Evolutionary conservation across 2,329 filamentous ascomycete species (phyloP).

Genomic region (Hypoxylon sp.): DNA sequence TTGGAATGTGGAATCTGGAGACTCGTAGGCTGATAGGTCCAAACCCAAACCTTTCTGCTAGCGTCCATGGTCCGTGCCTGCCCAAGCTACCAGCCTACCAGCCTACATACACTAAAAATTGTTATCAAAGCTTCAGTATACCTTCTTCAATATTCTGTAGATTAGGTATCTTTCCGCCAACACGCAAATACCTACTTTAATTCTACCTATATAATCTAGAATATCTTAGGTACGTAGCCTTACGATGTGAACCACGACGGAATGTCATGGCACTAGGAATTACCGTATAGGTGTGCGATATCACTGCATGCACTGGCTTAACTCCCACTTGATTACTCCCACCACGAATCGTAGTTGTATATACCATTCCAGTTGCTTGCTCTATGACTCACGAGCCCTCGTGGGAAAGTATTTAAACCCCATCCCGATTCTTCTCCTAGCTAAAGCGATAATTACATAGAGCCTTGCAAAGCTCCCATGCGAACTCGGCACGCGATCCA

Average conservation of each 20-base stretch:
- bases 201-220: too few relatives aligned
- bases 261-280: too few relatives aligned
- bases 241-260: too few relatives aligned
- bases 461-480: slow-evolving; percentile 21
- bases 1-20: slow-evolving; percentile 32
- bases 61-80: slow-evolving; percentile 24
- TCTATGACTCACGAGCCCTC: neutral
- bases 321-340: neutral
- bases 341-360: neutral
- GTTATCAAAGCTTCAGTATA: neutral
- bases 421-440: neutral
- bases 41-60: slow-evolving; percentile 25
- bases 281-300: too few relatives aligned
- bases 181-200: too few relatives aligned
- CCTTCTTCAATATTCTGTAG: too few relatives aligned
- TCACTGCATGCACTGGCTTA: neutral
- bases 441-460: neutral
- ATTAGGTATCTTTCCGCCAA: too few relatives aligned
- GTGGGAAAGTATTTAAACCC: neutral
- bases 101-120: neutral
- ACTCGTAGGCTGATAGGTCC: slow-evolving; percentile 10
- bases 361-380: neutral
- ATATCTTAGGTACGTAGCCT: too few relatives aligned
- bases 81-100: neutral
- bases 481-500: slow-evolving; percentile 30